These are phyloP conservation scores for Phaeotremella skinneri DNA, from an alignment of 768 basidiomycete species.

Conservation along the genomic window DNA sequence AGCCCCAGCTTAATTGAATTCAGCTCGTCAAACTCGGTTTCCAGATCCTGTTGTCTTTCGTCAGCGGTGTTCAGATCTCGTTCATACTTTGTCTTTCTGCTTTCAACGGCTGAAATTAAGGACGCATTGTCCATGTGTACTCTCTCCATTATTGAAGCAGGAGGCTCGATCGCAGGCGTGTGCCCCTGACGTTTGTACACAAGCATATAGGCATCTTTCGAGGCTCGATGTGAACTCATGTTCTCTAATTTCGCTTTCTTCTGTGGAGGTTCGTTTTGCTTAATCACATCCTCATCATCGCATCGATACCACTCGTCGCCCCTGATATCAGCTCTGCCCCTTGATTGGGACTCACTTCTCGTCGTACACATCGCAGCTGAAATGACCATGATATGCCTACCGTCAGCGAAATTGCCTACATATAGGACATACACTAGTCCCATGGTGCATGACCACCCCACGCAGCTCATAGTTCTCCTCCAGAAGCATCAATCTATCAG, in stretches of 20 bases:
- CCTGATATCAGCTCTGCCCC: constrained; percentile 52
- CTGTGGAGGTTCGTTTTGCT: constrained; percentile 53
- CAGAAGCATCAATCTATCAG: constrained; percentile 67
- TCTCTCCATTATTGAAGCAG: constrained; percentile 5
- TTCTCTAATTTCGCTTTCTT: constrained; percentile 21
- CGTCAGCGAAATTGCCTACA: constrained; percentile 65
- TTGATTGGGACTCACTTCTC: constrained; percentile 24
- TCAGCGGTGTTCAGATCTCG: constrained; percentile 2
- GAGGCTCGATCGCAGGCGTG: constrained; percentile 8
- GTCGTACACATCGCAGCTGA: constrained; percentile 44
- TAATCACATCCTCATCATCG: constrained; percentile 81
- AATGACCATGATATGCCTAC: constrained; percentile 50
- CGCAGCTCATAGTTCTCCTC: constrained; percentile 70
- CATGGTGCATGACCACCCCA: constrained; percentile 84
- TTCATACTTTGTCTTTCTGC: constrained; percentile 21
- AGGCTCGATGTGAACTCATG: constrained; percentile 44
- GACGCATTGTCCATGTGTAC: constrained; percentile 16
- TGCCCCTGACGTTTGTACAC: constrained; percentile 67
- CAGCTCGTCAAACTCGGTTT: constrained; percentile 19
- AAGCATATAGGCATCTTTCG: constrained; percentile 92
- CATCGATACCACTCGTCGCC: constrained; percentile 80
- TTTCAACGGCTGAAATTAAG: not conserved
- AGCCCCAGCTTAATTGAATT: constrained; percentile 19
- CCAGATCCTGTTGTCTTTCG: constrained; percentile 16
- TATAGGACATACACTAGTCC: constrained; percentile 73